Evolutionary conservation across 2,329 filamentous ascomycete genomes (phyloP), one percentile per base, ranked within the genome.

Genomic region (Ciborinia camelliae): DNA sequence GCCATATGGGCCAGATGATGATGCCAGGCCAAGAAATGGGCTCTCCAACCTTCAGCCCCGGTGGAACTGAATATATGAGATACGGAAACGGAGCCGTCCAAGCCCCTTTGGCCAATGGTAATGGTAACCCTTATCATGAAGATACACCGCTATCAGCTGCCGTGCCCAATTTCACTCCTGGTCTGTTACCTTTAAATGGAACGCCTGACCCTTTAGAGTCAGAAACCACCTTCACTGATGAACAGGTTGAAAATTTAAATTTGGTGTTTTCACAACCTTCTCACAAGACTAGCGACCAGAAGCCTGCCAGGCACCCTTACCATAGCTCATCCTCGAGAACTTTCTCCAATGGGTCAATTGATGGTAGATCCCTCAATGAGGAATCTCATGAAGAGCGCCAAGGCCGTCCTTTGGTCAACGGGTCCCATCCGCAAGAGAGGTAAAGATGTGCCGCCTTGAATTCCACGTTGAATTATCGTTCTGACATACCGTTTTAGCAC

Each of bases 131-230:
- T 7, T 74, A 76, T 63, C 73, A 73, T 62, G 72, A 77, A 7
- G 82, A 82, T 63, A 82, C 81, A 9, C 81, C 82, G 60, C 79
- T 89, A 32, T 88, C 86, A 39, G 86, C 86, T n/a, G 77, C 82
- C 26, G 86, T 87, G 2, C 84, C 86, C 0, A 86, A 87, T 67
- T 89, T 88, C 69, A 64, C 75, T 12, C 75, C 75, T 50, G 68
- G 70, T 45, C 30, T 69, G 32, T 50, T 67, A 18, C 50, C 65
- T 28, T 30, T 63, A 45, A 71, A 72, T 66, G 66, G 67, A 7
- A 53, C 57, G 23, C 51, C 57, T 51, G 71, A 74, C 62, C 69
- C 70, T 47, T 66, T 74, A 12, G 73, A 74, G 32, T 69, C 75
- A 63, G 70, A 76, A 63, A 74, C 70, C 73, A 78, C 77, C 26